Evolutionary conservation across 1,284 basidiomycete genomes (phyloP).

Genomic region (Cystobasidium sp.): DNA sequence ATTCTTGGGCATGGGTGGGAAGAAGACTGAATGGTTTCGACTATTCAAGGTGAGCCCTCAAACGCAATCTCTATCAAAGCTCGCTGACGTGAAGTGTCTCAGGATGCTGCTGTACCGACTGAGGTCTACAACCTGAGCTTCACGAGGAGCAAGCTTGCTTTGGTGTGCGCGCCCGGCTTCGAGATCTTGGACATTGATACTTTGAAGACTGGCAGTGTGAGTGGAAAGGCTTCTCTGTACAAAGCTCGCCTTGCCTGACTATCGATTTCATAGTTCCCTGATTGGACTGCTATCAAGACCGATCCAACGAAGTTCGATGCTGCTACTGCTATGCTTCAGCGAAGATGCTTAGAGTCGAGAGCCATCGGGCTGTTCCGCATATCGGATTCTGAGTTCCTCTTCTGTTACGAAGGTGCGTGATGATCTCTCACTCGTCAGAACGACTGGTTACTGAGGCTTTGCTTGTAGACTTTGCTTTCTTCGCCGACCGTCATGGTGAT

Average conservation of each 20-base stretch:
- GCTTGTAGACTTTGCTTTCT: slow-evolving; percentile 80
- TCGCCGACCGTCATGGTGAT: slow-evolving; percentile 83
- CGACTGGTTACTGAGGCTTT: background rate
- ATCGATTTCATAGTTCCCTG: slow-evolving; percentile 32
- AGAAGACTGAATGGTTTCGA: slow-evolving; percentile 88
- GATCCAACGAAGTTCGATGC: slow-evolving; percentile 36
- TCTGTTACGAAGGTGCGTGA: slow-evolving; percentile 82
- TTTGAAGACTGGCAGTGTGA: slow-evolving; percentile 44
- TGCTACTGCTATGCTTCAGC: slow-evolving; percentile 38
- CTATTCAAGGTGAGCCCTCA: slow-evolving; percentile 68
- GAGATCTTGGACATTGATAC: slow-evolving; percentile 86
- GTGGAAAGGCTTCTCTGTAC: background rate
- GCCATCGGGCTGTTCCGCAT: slow-evolving; percentile 88
- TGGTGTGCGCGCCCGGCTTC: slow-evolving; percentile 69
- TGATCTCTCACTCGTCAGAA: background rate
- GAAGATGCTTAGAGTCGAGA: slow-evolving; percentile 70
- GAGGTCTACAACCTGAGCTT: slow-evolving; percentile 89
- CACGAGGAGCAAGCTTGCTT: slow-evolving; percentile 85
- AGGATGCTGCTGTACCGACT: slow-evolving; percentile 58
- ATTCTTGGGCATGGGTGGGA: slow-evolving; percentile 70
- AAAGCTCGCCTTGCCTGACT: background rate
- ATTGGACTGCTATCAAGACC: slow-evolving; percentile 39
- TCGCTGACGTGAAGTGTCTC: background rate
- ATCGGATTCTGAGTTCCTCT: slow-evolving; percentile 74
- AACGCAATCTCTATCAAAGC: background rate